Percentiles rank a stretch among this genome's conserved stretches.
Conservation (phyloP, 257 asterid species). For the Solanum microdontum region DNA sequence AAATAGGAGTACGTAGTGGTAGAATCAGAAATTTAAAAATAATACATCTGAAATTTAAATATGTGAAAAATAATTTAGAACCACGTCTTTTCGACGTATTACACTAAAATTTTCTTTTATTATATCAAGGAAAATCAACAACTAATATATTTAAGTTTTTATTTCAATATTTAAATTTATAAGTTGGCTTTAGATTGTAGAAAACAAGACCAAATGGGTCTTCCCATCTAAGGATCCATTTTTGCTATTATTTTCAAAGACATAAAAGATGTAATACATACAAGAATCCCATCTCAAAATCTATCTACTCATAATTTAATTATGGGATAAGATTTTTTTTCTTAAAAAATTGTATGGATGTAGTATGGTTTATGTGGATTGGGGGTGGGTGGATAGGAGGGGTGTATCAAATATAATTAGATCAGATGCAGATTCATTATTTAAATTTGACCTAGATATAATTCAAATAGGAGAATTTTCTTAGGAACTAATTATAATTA, state of each 20-base stretch:
- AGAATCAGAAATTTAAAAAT: not conserved
- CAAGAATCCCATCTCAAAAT: not conserved
- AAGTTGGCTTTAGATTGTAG: not conserved
- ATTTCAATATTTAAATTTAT: not conserved
- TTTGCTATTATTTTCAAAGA: not conserved
- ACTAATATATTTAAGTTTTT: not conserved
- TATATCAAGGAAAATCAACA: not conserved
- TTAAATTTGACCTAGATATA: not conserved
- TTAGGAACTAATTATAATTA: not conserved
- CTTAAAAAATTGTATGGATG: not conserved
- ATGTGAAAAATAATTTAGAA: not conserved
- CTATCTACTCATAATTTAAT: not conserved
- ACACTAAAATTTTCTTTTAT: not conserved
- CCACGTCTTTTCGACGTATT: not conserved
- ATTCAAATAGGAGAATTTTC: not conserved
- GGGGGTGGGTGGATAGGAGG: too few relatives aligned
- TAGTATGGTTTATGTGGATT: not conserved
- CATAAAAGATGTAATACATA: not conserved
- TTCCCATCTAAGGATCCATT: not conserved
- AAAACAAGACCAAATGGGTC: not conserved
- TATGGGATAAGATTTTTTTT: not conserved
- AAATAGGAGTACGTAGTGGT: not conserved
- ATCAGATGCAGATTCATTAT: not conserved
- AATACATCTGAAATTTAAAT: not conserved
- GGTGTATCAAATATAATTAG: not conserved